Conservation (phyloP, 164 flowering plant genomes). For the Umbellularia californica region DNA sequence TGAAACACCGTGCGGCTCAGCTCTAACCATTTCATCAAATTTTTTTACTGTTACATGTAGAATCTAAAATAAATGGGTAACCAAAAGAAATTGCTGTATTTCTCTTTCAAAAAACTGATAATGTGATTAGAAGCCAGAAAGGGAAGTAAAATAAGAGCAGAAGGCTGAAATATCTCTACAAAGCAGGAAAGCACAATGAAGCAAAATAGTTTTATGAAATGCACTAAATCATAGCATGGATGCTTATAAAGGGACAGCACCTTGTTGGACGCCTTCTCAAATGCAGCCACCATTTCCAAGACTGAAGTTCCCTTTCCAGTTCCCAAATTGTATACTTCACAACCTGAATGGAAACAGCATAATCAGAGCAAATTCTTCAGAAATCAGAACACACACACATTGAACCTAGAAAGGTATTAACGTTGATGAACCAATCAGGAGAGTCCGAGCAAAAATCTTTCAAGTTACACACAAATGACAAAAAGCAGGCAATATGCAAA, state of each 20-base stretch:
- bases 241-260: conserved; percentile 14
- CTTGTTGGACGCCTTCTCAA: conserved; percentile 71
- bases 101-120: too few species aligned
- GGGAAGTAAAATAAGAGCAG: not conserved
- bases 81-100: too few species aligned
- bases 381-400: not conserved
- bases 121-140: not conserved
- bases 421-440: too few species aligned
- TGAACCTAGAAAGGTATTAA: not conserved
- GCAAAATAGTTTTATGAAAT: too few species aligned
- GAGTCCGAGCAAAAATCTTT: too few species aligned
- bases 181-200: not conserved
- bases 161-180: too few species aligned
- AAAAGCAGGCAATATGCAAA: too few species aligned
- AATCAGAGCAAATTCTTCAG: not conserved
- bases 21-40: too few species aligned
- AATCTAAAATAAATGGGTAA: too few species aligned
- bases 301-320: conserved; percentile 66
- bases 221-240: not conserved
- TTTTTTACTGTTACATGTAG: too few species aligned
- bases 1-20: too few species aligned
- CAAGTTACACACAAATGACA: too few species aligned
- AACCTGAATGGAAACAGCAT: conserved; percentile 24
- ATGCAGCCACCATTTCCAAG: conserved; percentile 58
- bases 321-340: conserved; percentile 63